Percentiles rank a stretch among this genome's conserved stretches.
Conservation (phyloP, 768 basidiomycete genomes). For the Termitomyces sp. region DNA sequence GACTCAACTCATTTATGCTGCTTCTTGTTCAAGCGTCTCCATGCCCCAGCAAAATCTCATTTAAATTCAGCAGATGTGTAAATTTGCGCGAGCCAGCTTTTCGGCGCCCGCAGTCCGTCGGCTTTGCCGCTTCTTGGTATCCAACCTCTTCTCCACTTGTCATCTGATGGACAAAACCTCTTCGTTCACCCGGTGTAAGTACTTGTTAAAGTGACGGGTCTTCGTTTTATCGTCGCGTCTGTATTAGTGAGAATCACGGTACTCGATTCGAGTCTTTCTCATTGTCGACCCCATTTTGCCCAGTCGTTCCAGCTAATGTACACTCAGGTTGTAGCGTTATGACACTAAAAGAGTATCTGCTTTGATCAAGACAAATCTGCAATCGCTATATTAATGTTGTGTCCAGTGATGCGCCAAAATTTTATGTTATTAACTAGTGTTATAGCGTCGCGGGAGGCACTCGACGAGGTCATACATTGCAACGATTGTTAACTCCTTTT, state of each 20-base stretch:
- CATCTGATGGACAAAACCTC: conserved; percentile 15
- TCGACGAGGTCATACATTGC: background rate
- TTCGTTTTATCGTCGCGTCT: conserved; percentile 34
- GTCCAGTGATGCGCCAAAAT: too few relatives aligned
- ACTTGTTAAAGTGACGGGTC: conserved; percentile 5
- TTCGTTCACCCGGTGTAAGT: conserved; percentile 23
- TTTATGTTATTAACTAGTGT: too few relatives aligned
- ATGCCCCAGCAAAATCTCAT: too few relatives aligned
- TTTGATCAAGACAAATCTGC: conserved; percentile 2
- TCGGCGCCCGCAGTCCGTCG: background rate
- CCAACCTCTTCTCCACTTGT: conserved; percentile 11
- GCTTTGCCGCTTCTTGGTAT: conserved; percentile 3
- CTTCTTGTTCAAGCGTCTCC: too few relatives aligned
- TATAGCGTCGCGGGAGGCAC: background rate
- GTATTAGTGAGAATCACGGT: conserved; percentile 14
- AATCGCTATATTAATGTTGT: background rate
- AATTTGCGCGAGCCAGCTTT: too few relatives aligned
- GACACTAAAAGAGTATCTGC: conserved; percentile 3
- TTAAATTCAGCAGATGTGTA: too few relatives aligned
- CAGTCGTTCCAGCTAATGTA: conserved; percentile 4
- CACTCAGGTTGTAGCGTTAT: conserved; percentile 7
- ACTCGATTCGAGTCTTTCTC: background rate
- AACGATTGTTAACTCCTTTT: background rate
- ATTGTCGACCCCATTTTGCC: background rate
- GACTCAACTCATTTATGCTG: too few relatives aligned